These are phyloP conservation scores for Polymyxa betae DNA, from an alignment of 208 protist genomes.

Conservation along the genomic window DNA sequence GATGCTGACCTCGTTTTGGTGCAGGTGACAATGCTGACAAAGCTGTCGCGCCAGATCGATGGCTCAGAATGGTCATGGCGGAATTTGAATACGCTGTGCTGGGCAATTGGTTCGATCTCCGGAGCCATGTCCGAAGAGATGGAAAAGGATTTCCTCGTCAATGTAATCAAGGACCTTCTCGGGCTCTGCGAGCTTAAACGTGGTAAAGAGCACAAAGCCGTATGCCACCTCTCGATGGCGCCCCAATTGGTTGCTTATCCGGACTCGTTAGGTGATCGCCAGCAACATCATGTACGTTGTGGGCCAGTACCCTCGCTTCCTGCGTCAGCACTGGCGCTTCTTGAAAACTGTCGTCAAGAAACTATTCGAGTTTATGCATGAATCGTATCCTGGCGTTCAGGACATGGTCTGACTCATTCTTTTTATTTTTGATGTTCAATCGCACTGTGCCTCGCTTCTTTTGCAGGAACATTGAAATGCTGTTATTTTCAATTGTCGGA, in stretches of 20 bases:
- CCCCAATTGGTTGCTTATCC: not conserved
- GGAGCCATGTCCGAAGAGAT: slow-evolving; percentile 90
- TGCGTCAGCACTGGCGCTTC: slow-evolving; percentile 94
- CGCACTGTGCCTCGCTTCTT: too few species aligned
- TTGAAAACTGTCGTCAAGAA: slow-evolving; percentile 97
- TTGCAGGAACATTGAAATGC: too few species aligned
- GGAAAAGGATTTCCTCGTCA: slow-evolving; percentile 95
- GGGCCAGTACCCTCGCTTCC: slow-evolving; percentile 97
- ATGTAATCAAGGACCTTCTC: slow-evolving; percentile 96
- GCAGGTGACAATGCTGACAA: slow-evolving; percentile 90
- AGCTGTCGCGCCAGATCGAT: slow-evolving; percentile 76
- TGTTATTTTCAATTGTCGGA: too few species aligned
- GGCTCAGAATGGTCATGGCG: slow-evolving; percentile 90
- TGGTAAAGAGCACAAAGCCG: slow-evolving; percentile 70
- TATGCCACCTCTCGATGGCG: not conserved
- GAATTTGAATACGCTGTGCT: slow-evolving; percentile 97
- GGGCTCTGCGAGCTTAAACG: slow-evolving; percentile 90
- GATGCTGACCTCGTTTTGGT: slow-evolving; percentile 91
- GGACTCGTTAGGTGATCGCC: slow-evolving; percentile 88
- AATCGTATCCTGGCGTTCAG: slow-evolving; percentile 94
- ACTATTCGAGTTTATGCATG: slow-evolving; percentile 99
- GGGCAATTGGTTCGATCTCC: slow-evolving; percentile 97
- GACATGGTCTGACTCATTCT: too few species aligned
- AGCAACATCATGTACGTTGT: slow-evolving; percentile 99
- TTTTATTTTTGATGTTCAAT: too few species aligned